phyloP scores from a whole-genome alignment of 2,329 filamentous ascomycete genomes.

The Mycosphaerella sp. region DNA sequence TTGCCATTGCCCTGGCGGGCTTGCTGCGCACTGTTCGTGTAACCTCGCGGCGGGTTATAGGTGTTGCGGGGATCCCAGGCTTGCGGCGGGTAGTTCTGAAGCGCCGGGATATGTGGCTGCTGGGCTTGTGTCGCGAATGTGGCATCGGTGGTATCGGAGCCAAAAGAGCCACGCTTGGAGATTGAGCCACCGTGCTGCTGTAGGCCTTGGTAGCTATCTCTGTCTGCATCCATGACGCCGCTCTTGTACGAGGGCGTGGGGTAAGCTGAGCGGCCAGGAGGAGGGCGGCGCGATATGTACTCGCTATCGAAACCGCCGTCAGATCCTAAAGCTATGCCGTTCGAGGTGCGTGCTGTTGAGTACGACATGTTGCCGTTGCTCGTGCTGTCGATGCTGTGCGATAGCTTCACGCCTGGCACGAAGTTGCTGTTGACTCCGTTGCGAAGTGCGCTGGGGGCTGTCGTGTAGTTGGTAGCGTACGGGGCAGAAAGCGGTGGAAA shows the following conservation, averaged over 20 bases:
- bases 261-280: neutral
- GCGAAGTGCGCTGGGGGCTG: neutral
- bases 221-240: neutral
- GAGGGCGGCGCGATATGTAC: neutral
- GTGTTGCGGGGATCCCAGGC: neutral
- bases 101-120: neutral
- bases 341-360: neutral
- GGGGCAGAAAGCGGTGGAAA: neutral
- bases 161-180: neutral
- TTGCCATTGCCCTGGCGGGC: neutral
- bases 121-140: slow-evolving; percentile 10
- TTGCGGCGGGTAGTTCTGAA: neutral
- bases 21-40: neutral
- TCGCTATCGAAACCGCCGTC: neutral
- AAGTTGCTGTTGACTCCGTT: slow-evolving; percentile 4
- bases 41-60: neutral
- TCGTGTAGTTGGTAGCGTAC: neutral
- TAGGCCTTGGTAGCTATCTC: neutral
- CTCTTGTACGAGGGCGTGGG: neutral
- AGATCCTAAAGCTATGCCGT: neutral
- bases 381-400: neutral
- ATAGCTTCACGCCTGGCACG: neutral
- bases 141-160: slow-evolving; percentile 3
- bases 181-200: neutral
- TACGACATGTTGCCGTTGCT: neutral